Base-by-base conservation (phyloP, 1,139 yeast genomes). In the Hyphopichia burtonii region DNA sequence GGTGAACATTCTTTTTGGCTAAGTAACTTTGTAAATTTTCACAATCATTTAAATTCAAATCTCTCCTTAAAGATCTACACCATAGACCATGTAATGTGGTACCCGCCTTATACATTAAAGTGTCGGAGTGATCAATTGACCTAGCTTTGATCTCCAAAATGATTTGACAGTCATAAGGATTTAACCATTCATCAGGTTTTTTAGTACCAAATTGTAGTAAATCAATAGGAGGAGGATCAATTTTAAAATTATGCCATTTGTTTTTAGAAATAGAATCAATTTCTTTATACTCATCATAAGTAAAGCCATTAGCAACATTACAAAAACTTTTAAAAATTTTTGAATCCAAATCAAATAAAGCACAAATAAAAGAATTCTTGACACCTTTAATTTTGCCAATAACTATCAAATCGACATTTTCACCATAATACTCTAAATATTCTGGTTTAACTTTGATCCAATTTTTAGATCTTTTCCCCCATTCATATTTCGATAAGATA, bases 361-460 rank as follows among this genome's bases (percentile, higher is more conserved):
- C 97, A 62, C 95, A 85, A 54, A 87, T 72, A 53, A 78, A 87
- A 4, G 91, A 76, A 36, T 87, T 83, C 40, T 93, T 93, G 25
- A 78, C 74, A 0, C 88, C 91, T 12, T 82, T 81, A 41, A 78
- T 81, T 41, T 84, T 84, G 0, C 97, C 98, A 44, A 91, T 80
- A 0, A 93, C 78, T 2, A 82, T 71, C 37, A 90, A 61, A 61
- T 93, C 99, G 49, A 91, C 67, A 52, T 86, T 86, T 48, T 89
- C 96, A 8, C 96, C 96, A 61, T 86, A 86, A 41, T 86, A 89
- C 45, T 82, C 86, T 44, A 90, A 68, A 58, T 90, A 91, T 51
- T 91, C 96, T 0, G 98, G 98, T 59, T 93, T 93, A 2, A 91
- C 78, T 55, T 93, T 93, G 22, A 88, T 68, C 96, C 98, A 91